Base-by-base conservation (phyloP, 768 basidiomycete species). In the Auricularia auricula-judae region DNA sequence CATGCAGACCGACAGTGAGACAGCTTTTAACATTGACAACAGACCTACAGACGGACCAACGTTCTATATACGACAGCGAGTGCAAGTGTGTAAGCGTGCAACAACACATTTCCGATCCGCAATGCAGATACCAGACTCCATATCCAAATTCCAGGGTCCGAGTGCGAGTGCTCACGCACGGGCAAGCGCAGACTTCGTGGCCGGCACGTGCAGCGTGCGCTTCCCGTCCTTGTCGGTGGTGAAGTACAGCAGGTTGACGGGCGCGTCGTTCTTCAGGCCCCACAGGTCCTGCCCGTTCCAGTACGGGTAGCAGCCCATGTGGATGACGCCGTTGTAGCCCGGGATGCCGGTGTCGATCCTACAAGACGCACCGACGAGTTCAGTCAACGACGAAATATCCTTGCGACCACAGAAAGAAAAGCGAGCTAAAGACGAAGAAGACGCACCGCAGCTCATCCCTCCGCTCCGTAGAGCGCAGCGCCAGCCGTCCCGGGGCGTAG, bases 371-470 rank as follows among this genome's bases (percentile, higher is more conserved):
- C 23, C 23, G 23, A 29, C 23, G 29, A 29, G 29, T 29, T 29
- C 29, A 29, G 29, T 29, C 29, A 29, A 0, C 29, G 2, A 29
- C 29, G 29, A 29, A 29, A 29, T 29, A 29, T 29, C 29, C 29
- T 29, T 29, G 29, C 29, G 29, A 29, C 29, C 29, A 2, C 29
- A 29, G 0, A 29, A 29, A 2, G 1, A 29, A 29, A 29, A 0
- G 29, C 29, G 29, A 29, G 29, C 29, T 29, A 29, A 29, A 29
- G 29, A 29, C 29, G 29, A 1, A 29, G 29, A 29, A 29, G 8
- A 16, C 73, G 21, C 61, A 75, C 74, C 75, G 65, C 62, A 76
- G 71, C 65, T 76, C 73, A 33, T 74, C 73, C 1, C 65, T 64
- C 21, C 70, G 61, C 54, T 66, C 69, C 12, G 71, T 71, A 4